Conservation (phyloP, 2,329 filamentous ascomycete genomes). For the Dothideomycetidae sp. region DNA sequence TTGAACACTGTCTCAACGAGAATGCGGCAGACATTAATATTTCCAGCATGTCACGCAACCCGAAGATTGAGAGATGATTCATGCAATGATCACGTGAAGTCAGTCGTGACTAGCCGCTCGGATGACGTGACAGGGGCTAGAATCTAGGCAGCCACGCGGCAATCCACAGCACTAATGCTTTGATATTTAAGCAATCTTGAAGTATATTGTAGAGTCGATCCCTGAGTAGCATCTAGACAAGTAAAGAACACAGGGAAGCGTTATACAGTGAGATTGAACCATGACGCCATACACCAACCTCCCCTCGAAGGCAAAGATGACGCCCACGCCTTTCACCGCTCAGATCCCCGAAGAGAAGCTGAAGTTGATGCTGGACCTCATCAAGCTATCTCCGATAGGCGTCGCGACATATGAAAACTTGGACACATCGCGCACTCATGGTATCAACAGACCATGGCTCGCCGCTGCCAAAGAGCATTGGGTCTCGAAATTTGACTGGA, state of each 20-base stretch:
- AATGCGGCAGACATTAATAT: neutral
- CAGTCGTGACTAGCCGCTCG: too few species aligned
- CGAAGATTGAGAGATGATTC: too few species aligned
- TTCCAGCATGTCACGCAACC: too few species aligned
- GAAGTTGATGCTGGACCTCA: conserved; percentile 31
- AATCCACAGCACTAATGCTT: too few species aligned
- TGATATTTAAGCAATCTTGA: too few species aligned
- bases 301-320: conserved; percentile 24
- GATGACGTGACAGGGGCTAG: too few species aligned
- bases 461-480: conserved; percentile 23
- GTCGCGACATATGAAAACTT: conserved; percentile 37
- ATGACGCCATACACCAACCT: conserved; percentile 19
- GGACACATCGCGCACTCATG: conserved; percentile 29
- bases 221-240: too few species aligned
- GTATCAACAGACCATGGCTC: conserved; percentile 36
- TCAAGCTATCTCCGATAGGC: conserved; percentile 35
- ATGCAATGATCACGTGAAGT: too few species aligned
- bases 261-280: too few species aligned
- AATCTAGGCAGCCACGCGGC: too few species aligned
- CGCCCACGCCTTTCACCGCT: conserved; percentile 30
- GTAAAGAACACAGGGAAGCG: too few species aligned
- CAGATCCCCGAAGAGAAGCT: conserved; percentile 31
- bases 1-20: neutral
- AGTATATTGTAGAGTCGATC: too few species aligned
- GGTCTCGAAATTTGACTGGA: conserved; percentile 24